These are phyloP conservation scores for Ustilago shanxiensis DNA, from an alignment of 1,284 basidiomycete species.

Conservation along the genomic window DNA sequence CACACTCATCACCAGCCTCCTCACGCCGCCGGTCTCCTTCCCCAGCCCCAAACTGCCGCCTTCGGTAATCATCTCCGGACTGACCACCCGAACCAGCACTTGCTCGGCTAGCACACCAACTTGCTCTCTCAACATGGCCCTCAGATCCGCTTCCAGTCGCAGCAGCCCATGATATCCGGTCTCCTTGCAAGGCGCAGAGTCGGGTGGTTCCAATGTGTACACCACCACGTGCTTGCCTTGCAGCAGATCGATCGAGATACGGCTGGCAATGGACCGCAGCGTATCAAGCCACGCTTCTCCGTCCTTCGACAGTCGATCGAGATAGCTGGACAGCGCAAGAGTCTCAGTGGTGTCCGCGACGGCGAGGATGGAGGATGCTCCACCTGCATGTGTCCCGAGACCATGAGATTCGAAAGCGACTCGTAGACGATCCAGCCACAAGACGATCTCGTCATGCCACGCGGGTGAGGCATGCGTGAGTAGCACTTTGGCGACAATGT, in stretches of 20 bases:
- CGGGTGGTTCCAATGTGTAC: conserved; percentile 43
- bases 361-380: conserved; percentile 29
- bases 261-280: conserved; percentile 42
- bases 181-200: conserved; percentile 15
- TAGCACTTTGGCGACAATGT: conserved; percentile 54
- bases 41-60: conserved; percentile 40
- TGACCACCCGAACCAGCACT: conserved; percentile 41
- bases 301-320: conserved; percentile 39
- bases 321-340: conserved; percentile 37
- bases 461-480: conserved; percentile 40
- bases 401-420: conserved; percentile 46
- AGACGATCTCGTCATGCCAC: conserved; percentile 47
- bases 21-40: conserved; percentile 23
- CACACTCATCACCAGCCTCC: conserved; percentile 42
- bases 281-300: conserved; percentile 51
- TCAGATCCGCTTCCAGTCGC: conserved; percentile 43
- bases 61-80: conserved; percentile 45
- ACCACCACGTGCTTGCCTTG: conserved; percentile 55
- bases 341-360: conserved; percentile 37
- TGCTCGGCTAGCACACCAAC: conserved; percentile 45
- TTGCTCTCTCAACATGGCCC: conserved; percentile 40
- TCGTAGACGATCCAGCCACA: conserved; percentile 51
- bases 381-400: conserved; percentile 47
- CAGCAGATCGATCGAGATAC: conserved; percentile 29
- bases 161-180: conserved; percentile 35